Conservation (phyloP, 2,329 filamentous ascomycete species). For the Curvularia sp. region DNA sequence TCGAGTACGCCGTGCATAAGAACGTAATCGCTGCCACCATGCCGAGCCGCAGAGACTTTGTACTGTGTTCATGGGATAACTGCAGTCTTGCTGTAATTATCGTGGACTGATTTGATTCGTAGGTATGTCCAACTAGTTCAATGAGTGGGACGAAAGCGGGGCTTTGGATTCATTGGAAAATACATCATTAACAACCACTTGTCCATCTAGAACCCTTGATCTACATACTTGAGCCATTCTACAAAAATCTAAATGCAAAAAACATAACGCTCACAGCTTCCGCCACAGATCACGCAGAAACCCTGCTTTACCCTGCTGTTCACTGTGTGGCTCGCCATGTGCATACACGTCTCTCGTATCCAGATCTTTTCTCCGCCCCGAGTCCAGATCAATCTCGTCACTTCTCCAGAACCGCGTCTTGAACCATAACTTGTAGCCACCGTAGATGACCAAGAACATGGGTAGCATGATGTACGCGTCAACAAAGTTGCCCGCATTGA, state of each 20-base stretch:
- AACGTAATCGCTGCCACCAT: not conserved
- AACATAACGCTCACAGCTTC: constrained; percentile 11
- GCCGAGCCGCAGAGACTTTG: not conserved
- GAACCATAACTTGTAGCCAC: constrained; percentile 57
- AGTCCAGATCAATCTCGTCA: constrained; percentile 51
- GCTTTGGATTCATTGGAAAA: not conserved
- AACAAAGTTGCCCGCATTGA: constrained; percentile 60
- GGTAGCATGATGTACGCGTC: constrained; percentile 63
- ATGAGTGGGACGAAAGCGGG: not conserved
- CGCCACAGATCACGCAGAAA: constrained; percentile 21
- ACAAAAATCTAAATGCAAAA: no score
- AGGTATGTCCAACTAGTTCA: no score
- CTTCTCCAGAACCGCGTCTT: constrained; percentile 48
- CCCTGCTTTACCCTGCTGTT: constrained; percentile 16
- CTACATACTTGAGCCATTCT: not conserved
- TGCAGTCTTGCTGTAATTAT: not conserved
- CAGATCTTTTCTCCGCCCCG: constrained; percentile 49
- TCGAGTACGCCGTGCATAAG: no score
- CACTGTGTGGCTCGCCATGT: constrained; percentile 13
- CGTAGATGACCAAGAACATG: constrained; percentile 57
- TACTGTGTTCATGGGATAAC: no score
- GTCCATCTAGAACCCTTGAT: not conserved
- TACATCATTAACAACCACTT: not conserved
- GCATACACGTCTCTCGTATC: constrained; percentile 35
- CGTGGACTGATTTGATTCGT: not conserved